Conservation (phyloP, 495 filamentous ascomycete species). For the Penicillium herquei region DNA sequence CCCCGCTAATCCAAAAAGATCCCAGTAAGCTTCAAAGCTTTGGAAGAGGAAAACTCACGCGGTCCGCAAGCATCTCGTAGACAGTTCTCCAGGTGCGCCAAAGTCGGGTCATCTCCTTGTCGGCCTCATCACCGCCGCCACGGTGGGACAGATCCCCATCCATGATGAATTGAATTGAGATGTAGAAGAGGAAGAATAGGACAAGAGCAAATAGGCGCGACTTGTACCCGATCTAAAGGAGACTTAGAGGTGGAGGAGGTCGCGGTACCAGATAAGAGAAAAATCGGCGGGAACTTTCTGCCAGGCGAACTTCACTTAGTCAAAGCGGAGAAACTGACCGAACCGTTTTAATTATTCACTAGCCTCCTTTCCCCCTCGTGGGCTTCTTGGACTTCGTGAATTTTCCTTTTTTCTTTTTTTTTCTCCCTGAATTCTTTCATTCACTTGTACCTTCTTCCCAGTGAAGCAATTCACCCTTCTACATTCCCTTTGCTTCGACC, state of each 20-base stretch:
- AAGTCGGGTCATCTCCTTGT: conserved; percentile 67
- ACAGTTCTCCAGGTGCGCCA: conserved; percentile 89
- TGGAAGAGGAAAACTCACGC: conserved; percentile 49
- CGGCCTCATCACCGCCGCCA: conserved; percentile 48
- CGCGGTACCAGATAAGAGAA: conserved; percentile 19
- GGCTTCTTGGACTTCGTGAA: conserved; percentile 9
- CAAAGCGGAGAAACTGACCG: conserved; percentile 34
- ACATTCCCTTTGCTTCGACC: conserved; percentile 13
- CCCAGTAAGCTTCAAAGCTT: not conserved
- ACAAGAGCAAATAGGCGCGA: not conserved
- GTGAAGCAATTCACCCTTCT: conserved; percentile 5
- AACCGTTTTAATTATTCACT: conserved; percentile 29
- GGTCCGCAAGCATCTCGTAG: conserved; percentile 82
- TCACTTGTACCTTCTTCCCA: conserved; percentile 11
- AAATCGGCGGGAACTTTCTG: conserved; percentile 38
- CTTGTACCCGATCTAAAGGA: not conserved
- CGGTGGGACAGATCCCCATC: conserved; percentile 50
- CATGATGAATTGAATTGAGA: conserved; percentile 35
- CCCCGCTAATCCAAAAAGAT: not conserved
- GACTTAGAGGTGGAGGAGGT: conserved; percentile 1
- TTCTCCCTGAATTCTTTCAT: conserved; percentile 8
- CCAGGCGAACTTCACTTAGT: conserved; percentile 15
- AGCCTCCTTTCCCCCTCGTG: conserved; percentile 27
- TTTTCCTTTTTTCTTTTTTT: conserved; percentile 15
- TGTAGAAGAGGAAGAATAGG: not conserved